Evolutionary conservation across 2,329 filamentous ascomycete genomes (phyloP).

Genomic region (Exophiala sp.): DNA sequence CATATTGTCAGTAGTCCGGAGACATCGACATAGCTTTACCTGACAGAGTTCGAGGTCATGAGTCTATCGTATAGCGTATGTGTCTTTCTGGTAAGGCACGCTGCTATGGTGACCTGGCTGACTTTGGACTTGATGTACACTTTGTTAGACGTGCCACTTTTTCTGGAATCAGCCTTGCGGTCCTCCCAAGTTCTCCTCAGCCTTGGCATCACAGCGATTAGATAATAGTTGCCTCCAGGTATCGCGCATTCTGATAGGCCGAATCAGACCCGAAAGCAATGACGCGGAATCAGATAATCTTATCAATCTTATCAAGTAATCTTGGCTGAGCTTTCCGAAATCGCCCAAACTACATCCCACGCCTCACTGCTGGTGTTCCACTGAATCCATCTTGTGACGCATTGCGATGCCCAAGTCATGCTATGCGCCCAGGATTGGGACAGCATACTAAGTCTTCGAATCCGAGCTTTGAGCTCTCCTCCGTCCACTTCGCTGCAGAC

Average conservation of each 20-base stretch:
- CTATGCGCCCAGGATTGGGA: slow-evolving; percentile 12
- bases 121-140: too few species aligned
- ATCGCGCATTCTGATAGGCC: not conserved
- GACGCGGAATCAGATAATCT: slow-evolving; percentile 11
- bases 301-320: slow-evolving; percentile 25
- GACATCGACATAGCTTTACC: too few species aligned
- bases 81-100: too few species aligned
- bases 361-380: slow-evolving; percentile 4
- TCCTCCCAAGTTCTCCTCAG: too few species aligned
- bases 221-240: too few species aligned
- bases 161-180: too few species aligned
- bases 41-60: too few species aligned
- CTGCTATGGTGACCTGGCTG: too few species aligned
- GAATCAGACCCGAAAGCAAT: not conserved
- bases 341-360: slow-evolving; percentile 1
- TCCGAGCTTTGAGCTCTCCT: slow-evolving; percentile 15
- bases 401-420: slow-evolving; percentile 6
- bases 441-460: slow-evolving; percentile 6
- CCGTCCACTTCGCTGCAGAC: slow-evolving; percentile 6
- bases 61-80: too few species aligned
- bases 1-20: too few species aligned
- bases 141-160: too few species aligned
- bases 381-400: slow-evolving; percentile 1
- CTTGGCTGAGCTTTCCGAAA: not conserved
- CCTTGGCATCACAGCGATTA: too few species aligned